These are phyloP conservation scores for Sclerotinia trifoliorum DNA, from an alignment of 2,329 filamentous ascomycete species.

Conservation along the genomic window DNA sequence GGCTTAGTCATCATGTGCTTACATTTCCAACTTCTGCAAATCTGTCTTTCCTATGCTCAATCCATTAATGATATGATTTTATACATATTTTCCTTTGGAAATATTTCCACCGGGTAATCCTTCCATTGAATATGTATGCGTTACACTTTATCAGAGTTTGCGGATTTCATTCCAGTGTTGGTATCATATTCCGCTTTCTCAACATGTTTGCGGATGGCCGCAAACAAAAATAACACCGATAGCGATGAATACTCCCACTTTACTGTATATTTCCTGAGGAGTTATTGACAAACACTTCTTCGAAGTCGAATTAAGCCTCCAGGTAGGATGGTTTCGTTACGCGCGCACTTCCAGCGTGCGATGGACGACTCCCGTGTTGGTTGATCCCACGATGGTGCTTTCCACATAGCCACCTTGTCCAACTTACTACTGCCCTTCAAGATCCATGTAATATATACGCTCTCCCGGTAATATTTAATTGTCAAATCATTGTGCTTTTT, in stretches of 20 bases:
- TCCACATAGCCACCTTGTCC: not conserved
- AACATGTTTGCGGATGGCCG: conserved; percentile 1
- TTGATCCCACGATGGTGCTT: conserved; percentile 1
- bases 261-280: not conserved
- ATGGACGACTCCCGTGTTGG: not conserved
- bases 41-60: not conserved
- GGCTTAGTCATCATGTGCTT: conserved; percentile 1
- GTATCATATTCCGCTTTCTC: not conserved
- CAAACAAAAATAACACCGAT: not conserved
- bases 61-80: not conserved
- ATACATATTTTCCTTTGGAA: not conserved
- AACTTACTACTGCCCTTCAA: not conserved
- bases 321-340: not conserved
- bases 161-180: not conserved
- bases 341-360: not conserved
- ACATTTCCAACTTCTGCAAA: not conserved
- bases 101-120: not conserved
- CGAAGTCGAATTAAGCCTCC: not conserved
- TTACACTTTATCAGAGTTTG: not conserved
- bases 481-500: not conserved
- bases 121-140: not conserved
- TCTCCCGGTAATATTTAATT: not conserved
- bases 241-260: not conserved
- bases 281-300: not conserved
- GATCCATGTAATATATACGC: not conserved